These are phyloP conservation scores for Lepidium africanum DNA, from an alignment of 345 rosid genomes.

Conservation along the genomic window DNA sequence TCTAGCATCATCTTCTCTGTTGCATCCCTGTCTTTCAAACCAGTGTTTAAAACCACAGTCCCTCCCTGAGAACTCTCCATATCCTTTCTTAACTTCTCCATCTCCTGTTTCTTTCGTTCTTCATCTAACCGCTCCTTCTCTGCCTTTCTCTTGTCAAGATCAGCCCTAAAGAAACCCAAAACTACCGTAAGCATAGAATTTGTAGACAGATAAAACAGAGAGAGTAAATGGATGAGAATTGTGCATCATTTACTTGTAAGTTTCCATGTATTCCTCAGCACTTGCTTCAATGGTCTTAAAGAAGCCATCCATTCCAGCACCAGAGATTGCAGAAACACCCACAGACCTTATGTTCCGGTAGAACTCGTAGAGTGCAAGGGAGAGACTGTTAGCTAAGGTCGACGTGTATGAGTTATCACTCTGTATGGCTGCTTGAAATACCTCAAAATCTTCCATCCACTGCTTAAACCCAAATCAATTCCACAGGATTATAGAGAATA, in stretches of 20 bases:
- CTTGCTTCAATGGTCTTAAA: constrained; percentile 68
- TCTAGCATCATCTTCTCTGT: constrained; percentile 42
- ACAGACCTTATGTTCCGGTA: constrained; percentile 59
- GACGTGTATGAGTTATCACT: constrained; percentile 56
- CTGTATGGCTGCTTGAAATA: constrained; percentile 58
- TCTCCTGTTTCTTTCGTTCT: constrained; percentile 45
- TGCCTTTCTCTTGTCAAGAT: constrained; percentile 66
- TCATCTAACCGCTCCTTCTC: constrained; percentile 68
- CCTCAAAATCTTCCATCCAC: constrained; percentile 88
- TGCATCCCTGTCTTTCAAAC: constrained; percentile 42
- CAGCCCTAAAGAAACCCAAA: constrained; percentile 41
- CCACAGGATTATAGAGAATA: not conserved
- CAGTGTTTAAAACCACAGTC: constrained; percentile 61
- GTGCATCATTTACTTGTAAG: constrained; percentile 47
- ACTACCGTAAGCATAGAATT: not conserved
- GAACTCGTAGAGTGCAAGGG: constrained; percentile 59
- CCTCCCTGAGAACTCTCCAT: constrained; percentile 69
- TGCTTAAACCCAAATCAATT: constrained; percentile 18
- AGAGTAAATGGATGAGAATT: not conserved
- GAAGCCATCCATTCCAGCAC: constrained; percentile 69
- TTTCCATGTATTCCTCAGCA: constrained; percentile 66
- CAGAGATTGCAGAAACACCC: constrained; percentile 80
- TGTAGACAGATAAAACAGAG: not conserved
- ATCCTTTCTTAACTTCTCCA: constrained; percentile 61
- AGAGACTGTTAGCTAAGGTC: constrained; percentile 63